These are phyloP conservation scores for Abrus pulchellus DNA, from an alignment of 306 rosid species.

Conservation along the genomic window DNA sequence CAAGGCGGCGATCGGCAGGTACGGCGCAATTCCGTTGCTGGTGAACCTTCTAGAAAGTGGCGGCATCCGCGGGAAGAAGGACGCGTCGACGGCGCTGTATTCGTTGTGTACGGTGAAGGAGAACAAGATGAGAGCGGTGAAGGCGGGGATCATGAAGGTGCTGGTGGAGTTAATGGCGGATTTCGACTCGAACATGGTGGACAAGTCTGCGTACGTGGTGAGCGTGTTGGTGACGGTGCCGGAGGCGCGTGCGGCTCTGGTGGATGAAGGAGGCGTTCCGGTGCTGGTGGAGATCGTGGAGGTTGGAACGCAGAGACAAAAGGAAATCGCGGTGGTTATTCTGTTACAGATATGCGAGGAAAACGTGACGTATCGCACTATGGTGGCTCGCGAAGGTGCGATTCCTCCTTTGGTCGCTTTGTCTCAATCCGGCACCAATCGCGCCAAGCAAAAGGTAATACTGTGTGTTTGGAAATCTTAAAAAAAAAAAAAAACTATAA, in stretches of 20 bases:
- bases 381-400: conserved; percentile 98
- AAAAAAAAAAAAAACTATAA: no score
- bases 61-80: conserved; percentile 82
- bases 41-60: conserved; percentile 81
- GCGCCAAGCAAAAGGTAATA: conserved; percentile 93
- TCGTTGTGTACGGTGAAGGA: conserved; percentile 82
- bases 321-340: conserved; percentile 83
- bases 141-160: conserved; percentile 89
- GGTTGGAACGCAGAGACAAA: conserved; percentile 88
- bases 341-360: conserved; percentile 86
- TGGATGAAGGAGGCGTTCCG: conserved; percentile 92
- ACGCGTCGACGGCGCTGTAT: conserved; percentile 93
- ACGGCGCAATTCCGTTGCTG: conserved; percentile 85
- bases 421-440: conserved; percentile 93
- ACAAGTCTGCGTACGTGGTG: conserved; percentile 86
- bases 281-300: conserved; percentile 91
- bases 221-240: conserved; percentile 76
- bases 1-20: conserved; percentile 82
- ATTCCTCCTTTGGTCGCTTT: conserved; percentile 93
- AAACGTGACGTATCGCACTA: conserved; percentile 61
- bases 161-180: conserved; percentile 94
- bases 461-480: not conserved
- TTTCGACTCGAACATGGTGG: conserved; percentile 91
- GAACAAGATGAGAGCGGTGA: conserved; percentile 83
- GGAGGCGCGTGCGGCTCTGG: conserved; percentile 82